Base-by-base conservation (phyloP, 2,329 filamentous ascomycete genomes). In the Fusarium sp. region DNA sequence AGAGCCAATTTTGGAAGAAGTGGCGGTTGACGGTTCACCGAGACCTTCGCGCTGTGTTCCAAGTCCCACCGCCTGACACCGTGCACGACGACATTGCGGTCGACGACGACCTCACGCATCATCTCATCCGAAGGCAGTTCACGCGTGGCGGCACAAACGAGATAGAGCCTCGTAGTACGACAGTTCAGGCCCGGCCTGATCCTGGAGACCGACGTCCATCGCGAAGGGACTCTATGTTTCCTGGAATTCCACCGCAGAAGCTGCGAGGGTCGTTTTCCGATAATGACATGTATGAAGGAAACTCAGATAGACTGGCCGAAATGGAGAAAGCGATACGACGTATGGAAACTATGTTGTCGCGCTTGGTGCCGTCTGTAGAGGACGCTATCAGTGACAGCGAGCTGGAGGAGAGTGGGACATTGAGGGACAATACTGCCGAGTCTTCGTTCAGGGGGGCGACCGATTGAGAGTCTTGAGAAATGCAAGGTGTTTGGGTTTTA, bases 31-130 rank as follows among this genome's bases (percentile, higher is more conserved):
- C 88, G 8, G 88, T 88, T 10, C 90, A 93, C 75, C 86, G 89
- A 20, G 91, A 93, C 74, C 83, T 94, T 33, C 87, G 90, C 45
- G 86, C 89, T 13, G 91, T 93, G 3, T 94, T 94, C 65, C 88
- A 93, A 51, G 83, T 90, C 25, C 84, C 90, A 40, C 90, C 90
- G 7, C 91, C 91, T 3, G 85, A 90, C 48, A 82, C 81, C 30
- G 82, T 88, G 6, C 81, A 84, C 48, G 79, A 85, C 15, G 85
- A 88, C 45, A 88, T 89, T 41, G 80, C 85, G 1, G 84, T 84
- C 6, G 87, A 88, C 66, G 87, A 89, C 67, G 83, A 87, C 55
- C 76, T 89, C 65, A 87, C 85, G 9, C 83, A 82, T 33, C 85
- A 88, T 67, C 79, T 88, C 66, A 88, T 88, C 64, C 82, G 85